These are phyloP conservation scores for Papiliotrema laurentii DNA, from an alignment of 1,284 basidiomycete genomes.

Conservation along the genomic window DNA sequence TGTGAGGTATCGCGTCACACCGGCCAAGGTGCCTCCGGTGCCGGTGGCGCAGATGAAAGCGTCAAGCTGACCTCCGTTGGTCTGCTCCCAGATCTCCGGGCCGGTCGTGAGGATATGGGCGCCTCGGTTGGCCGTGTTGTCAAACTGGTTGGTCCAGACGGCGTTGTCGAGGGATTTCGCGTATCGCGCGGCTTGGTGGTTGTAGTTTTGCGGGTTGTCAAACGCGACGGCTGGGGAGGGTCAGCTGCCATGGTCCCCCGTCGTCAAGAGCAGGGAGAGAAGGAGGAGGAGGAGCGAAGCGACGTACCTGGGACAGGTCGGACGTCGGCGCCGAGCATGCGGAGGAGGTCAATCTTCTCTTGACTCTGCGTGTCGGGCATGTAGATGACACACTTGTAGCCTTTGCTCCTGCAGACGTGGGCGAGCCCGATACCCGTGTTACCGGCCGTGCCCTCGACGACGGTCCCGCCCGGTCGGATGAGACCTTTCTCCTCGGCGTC, in stretches of 20 bases:
- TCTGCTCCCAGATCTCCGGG: conserved; percentile 96
- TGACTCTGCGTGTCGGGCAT: conserved; percentile 97
- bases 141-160: conserved; percentile 99
- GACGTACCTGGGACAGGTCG: conserved; percentile 70
- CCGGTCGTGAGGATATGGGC: conserved; percentile 89
- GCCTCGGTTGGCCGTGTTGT: conserved; percentile 84
- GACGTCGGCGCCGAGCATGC: conserved; percentile 96
- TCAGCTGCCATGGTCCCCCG: too few relatives aligned
- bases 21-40: conserved; percentile 93
- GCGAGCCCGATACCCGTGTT: conserved; percentile 97
- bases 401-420: conserved; percentile 82
- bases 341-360: conserved; percentile 95
- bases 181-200: conserved; percentile 91
- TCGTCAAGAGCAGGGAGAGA: too few relatives aligned
- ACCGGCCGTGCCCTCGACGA: conserved; percentile 98
- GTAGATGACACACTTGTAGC: conserved; percentile 99
- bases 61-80: conserved; percentile 65
- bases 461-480: conserved; percentile 84
- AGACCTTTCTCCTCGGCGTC: conserved; percentile 78
- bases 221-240: conserved; percentile 71
- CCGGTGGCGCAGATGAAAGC: conserved; percentile 92
- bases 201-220: conserved; percentile 95
- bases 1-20: conserved; percentile 77
- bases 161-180: conserved; percentile 81
- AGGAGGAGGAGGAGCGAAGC: background rate